These are phyloP conservation scores for Pseudocercospora fijiensis DNA, from an alignment of 2,329 filamentous ascomycete genomes.

Conservation along the genomic window DNA sequence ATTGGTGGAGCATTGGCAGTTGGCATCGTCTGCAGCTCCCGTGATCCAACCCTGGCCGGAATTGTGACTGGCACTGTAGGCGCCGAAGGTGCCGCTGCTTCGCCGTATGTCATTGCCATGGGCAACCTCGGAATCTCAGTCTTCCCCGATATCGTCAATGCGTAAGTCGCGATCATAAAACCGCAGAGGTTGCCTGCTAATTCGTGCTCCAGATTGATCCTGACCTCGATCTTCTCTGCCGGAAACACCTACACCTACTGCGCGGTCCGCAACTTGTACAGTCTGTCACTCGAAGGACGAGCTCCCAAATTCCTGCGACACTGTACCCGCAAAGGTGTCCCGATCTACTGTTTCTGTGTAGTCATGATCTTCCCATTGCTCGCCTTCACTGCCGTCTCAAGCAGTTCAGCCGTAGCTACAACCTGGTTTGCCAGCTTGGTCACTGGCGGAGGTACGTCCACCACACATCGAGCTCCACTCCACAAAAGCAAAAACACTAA, in stretches of 20 bases:
- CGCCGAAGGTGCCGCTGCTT: constrained; percentile 35
- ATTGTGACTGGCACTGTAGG: constrained; percentile 26
- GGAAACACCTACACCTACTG: constrained; percentile 58
- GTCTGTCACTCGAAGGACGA: constrained; percentile 54
- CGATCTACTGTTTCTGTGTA: constrained; percentile 57
- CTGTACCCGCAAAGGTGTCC: constrained; percentile 61
- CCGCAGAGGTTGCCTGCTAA: background rate
- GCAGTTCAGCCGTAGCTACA: constrained; percentile 34
- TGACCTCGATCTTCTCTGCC: constrained; percentile 57
- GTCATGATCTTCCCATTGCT: constrained; percentile 45
- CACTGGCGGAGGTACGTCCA: constrained; percentile 50
- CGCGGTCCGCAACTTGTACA: constrained; percentile 54
- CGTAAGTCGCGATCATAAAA: constrained; percentile 17
- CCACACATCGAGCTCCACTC: background rate
- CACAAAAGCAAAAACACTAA: constrained; percentile 5
- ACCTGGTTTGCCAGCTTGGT: constrained; percentile 54
- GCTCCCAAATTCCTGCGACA: constrained; percentile 57
- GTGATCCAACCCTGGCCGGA: constrained; percentile 31
- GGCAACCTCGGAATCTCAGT: constrained; percentile 46
- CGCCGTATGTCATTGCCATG: constrained; percentile 40
- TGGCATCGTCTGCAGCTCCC: constrained; percentile 42
- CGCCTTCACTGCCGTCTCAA: constrained; percentile 38
- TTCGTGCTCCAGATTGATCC: constrained; percentile 32
- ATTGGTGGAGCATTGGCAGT: constrained; percentile 48
- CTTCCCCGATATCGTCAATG: constrained; percentile 45